Evolutionary conservation across 108 stramenopile species (phyloP).

Genomic region (Phaeodactylum tricornutum): DNA sequence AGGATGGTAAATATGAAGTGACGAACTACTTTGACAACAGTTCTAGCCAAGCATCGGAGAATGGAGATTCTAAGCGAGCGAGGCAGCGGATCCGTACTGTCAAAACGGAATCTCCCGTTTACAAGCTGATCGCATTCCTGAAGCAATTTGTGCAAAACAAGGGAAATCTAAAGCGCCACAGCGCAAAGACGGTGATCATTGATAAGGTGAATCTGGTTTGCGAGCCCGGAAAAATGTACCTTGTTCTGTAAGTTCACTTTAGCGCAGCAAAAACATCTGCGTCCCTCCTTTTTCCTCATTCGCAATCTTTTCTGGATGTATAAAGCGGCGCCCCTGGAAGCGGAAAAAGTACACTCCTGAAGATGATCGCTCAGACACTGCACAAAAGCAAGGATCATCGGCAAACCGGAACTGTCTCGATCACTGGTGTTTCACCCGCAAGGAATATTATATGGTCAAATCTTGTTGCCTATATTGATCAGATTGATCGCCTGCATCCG

Average conservation of each 20-base stretch:
- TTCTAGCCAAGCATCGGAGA: not conserved
- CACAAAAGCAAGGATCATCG: not conserved
- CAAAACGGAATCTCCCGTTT: not conserved
- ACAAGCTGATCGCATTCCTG: not conserved
- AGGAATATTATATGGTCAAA: slow-evolving; percentile 29
- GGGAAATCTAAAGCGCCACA: not conserved
- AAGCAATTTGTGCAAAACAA: not conserved
- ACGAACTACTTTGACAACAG: not conserved
- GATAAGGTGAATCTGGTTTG: slow-evolving; percentile 47
- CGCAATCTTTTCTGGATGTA: not conserved
- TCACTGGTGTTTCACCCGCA: slow-evolving; percentile 21
- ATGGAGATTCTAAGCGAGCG: not conserved
- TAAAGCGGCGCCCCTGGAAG: slow-evolving; percentile 10
- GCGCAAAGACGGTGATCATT: slow-evolving; percentile 10
- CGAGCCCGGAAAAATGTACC: slow-evolving; percentile 65
- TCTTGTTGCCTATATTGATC: slow-evolving; percentile 31
- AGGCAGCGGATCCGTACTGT: slow-evolving; percentile 6
- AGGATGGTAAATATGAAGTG: not conserved
- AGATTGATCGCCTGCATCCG: slow-evolving; percentile 67
- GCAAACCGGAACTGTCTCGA: slow-evolving; percentile 18
- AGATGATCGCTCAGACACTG: slow-evolving; percentile 31
- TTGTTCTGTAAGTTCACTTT: slow-evolving; percentile 24
- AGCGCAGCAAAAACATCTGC: not conserved
- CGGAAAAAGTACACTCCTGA: slow-evolving; percentile 61
- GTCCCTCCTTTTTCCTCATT: not conserved